phyloP scores from a whole-genome alignment of 768 basidiomycete genomes.

The Boletus sp. region DNA sequence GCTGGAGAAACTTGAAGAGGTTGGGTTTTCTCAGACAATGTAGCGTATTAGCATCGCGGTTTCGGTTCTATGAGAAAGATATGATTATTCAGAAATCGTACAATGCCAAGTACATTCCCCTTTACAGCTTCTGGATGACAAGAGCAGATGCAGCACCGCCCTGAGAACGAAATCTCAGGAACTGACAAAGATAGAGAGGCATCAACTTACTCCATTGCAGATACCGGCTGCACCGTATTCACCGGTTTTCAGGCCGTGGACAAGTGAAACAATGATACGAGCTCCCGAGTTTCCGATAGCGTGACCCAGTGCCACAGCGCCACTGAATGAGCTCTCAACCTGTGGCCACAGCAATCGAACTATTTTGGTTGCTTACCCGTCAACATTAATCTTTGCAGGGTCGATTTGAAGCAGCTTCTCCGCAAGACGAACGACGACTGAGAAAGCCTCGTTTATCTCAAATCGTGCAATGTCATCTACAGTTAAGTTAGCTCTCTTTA shows the following conservation, averaged over 20 bases:
- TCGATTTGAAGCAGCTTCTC: conserved; percentile 86
- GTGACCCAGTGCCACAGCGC: conserved; percentile 94
- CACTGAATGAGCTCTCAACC: conserved; percentile 48
- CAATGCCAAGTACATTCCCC: conserved; percentile 10
- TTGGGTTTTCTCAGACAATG: conserved; percentile 9
- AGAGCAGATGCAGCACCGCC: conserved; percentile 92
- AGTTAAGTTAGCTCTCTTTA: conserved; percentile 83
- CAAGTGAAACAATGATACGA: conserved; percentile 89
- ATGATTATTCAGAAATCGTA: conserved; percentile 20
- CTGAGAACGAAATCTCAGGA: conserved; percentile 39
- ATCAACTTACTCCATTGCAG: conserved; percentile 85
- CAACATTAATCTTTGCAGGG: conserved; percentile 84
- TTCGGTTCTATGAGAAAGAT: conserved; percentile 8
- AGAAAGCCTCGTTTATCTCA: conserved; percentile 99
- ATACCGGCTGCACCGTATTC: conserved; percentile 95
- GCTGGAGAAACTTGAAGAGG: neutral
- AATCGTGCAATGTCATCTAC: conserved; percentile 85
- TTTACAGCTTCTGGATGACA: conserved; percentile 82
- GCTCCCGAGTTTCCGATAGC: conserved; percentile 96
- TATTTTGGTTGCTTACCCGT: conserved; percentile 56
- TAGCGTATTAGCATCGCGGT: neutral
- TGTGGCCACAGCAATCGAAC: conserved; percentile 2
- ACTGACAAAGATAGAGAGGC: conserved; percentile 2
- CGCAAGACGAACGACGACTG: conserved; percentile 86
- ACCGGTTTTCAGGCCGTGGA: conserved; percentile 88